Conservation (phyloP, 345 rosid genomes). For the Acer negundo region DNA sequence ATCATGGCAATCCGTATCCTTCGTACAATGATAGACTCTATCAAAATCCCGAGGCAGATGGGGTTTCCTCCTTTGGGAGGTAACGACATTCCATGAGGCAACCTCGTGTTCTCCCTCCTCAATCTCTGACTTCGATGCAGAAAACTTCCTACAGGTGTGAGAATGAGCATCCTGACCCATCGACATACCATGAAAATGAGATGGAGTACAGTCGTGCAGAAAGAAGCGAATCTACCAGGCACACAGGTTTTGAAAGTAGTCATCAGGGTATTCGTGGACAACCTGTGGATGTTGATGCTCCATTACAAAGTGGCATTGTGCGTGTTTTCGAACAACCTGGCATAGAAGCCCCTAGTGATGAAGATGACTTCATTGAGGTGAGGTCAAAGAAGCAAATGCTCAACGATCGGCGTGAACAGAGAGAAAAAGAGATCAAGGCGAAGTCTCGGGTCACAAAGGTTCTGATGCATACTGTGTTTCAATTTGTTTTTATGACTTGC, state of each 20-base stretch:
- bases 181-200: constrained; percentile 49
- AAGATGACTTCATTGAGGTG: constrained; percentile 96
- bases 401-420: constrained; percentile 93
- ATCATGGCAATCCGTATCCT: constrained; percentile 53
- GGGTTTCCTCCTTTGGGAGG: constrained; percentile 72
- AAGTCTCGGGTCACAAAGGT: constrained; percentile 72
- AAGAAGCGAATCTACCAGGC: constrained; percentile 46
- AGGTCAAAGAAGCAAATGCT: constrained; percentile 98
- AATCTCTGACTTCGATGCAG: constrained; percentile 58
- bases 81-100: constrained; percentile 78
- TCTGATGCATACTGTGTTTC: too few relatives aligned
- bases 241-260: constrained; percentile 48
- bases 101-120: constrained; percentile 96
- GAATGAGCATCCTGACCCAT: constrained; percentile 55
- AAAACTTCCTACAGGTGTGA: constrained; percentile 56
- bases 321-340: constrained; percentile 85
- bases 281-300: constrained; percentile 57
- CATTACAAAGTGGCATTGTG: constrained; percentile 80
- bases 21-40: constrained; percentile 56
- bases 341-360: constrained; percentile 88
- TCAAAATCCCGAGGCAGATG: constrained; percentile 69
- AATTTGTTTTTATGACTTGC: constrained; percentile 5
- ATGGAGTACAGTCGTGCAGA: constrained; percentile 42
- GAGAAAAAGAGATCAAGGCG: constrained; percentile 93
- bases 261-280: constrained; percentile 48